A percentile compares a stretch with the other conserved stretches of the same genome.
These are phyloP conservation scores for Pistacia vera DNA, from an alignment of 345 rosid genomes.

Conservation along the genomic window DNA sequence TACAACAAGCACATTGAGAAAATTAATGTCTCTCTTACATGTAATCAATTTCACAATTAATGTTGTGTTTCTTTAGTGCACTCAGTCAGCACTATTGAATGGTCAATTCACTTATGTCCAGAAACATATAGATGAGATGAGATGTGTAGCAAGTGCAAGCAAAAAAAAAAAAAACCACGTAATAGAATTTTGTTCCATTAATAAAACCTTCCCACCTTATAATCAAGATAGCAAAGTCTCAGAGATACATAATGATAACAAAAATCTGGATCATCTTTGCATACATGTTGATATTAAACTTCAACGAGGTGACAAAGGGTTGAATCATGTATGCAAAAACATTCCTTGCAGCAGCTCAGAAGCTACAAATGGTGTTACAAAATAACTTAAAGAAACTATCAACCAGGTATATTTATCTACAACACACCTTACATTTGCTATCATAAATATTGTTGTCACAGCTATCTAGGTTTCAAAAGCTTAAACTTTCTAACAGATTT, in stretches of 20 bases:
- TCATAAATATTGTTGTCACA: not conserved
- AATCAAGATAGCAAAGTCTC: not conserved
- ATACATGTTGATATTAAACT: not conserved
- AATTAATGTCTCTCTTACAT: not conserved
- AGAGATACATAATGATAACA: not conserved
- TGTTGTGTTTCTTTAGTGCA: not conserved
- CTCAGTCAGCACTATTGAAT: not conserved
- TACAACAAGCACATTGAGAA: not conserved
- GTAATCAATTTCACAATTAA: not conserved
- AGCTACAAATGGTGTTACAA: not conserved
- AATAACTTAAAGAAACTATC: not conserved
- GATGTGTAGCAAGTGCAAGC: too few relatives aligned
- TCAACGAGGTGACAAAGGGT: not conserved
- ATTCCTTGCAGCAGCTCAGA: not conserved
- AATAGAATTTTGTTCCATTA: not conserved
- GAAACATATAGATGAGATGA: not conserved
- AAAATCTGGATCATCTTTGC: not conserved
- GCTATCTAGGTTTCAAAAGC: not conserved
- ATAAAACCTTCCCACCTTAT: not conserved
- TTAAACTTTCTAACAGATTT: slow-evolving; percentile 5
- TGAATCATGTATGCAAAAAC: not conserved
- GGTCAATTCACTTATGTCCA: not conserved
- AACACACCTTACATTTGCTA: not conserved
- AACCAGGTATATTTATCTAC: not conserved
- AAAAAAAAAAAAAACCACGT: not conserved